Base-by-base conservation (phyloP, 495 filamentous ascomycete species). In the Neurospora sp. region DNA sequence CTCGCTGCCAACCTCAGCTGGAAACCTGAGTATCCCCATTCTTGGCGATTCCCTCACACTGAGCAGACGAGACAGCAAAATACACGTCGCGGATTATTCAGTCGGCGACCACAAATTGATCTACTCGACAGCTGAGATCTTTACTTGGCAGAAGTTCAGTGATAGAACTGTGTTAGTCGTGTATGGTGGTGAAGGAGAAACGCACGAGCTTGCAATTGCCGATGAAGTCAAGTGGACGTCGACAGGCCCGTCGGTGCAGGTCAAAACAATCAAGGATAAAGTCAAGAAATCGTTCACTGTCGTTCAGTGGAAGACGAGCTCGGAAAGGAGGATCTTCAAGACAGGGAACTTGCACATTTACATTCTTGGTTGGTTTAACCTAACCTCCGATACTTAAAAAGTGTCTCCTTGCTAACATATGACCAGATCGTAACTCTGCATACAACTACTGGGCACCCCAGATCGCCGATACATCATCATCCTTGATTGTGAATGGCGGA, bases 121-220 rank as follows among this genome's bases (percentile, higher is more conserved):
- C 5, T 94, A 94, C 81, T 93, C 90, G 0, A 90, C 92, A 6
- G 90, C 89, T 0, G 92, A 96, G 72, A 85, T 93, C 38, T 92
- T 93, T 71, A 93, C 90, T 1, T 85, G 82, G n/a, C 76, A 84
- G 8, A 85, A 84, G 73, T 77, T 70, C 59, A 72, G 75, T 1
- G 70, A 75, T 65, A 73, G 69, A 12, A 91, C 88, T 37, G 81
- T 91, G 2, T 80, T 94, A 4, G 81, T 94, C 22, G 74, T 96
- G 14, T 95, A 93, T 74, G 92, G 91, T 20, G 91, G 87, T 8
- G 79, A 86, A n/a, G 85, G 84, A 4, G 92, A 94, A 76, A 85
- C 84, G 5, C 91, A 94, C 75, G 92, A 94, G 77, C 78, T 93
- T 65, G 86, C 88, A 14, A 81, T 92, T 45, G 76, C 82, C 40